Evolutionary conservation across 1,284 basidiomycete genomes (phyloP), one percentile per base, ranked within the genome.

Genomic region (Nidula niveotomentosa): DNA sequence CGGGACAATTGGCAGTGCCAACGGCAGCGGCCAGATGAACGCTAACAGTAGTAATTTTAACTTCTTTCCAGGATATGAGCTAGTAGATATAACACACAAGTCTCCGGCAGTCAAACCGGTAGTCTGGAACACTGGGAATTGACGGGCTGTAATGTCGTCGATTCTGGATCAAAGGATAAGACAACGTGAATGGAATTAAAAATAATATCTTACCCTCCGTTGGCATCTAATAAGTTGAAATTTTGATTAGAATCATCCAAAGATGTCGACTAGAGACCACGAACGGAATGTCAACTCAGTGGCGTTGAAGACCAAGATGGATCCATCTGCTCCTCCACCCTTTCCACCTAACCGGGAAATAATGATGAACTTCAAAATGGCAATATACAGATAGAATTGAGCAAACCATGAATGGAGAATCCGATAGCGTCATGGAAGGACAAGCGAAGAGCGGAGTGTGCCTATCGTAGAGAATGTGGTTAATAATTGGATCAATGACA

Each of bases 111-210:
- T 34, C 5, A 49, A 33, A 36, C 23, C 23, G 35, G 30, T 34
- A 9, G 10, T 30, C 34, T 33, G 18, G 34, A 49, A 34, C 5
- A 49, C 23, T 49, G 48, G 48, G 23, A 34, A 34, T 36, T 34
- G 34, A 10, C 30, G 9, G 23, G 48, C 48, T 34, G 34, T 36
- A 7, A 49, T 36, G 34, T 34, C 23, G 13, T 49, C 48, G 13
- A 49, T 49, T 13, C 71, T 62, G 18, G n/a, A 48, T n/a, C 17
- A 18, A 36, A n/a, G 15, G 47, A 23, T 18, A 18, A 18, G 6
- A 45, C 8, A 12, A 15, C n/a, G 6, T 15, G 18, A 15, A 9
- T 15, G 6, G 8, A 13, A 37, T 36, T 4, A 0, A 23, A 3
- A 7, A 15, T 8, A 37, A 8, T n/a, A 1, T 8, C 1, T 36